Base-by-base conservation (phyloP, 1,284 basidiomycete species). In the Kwoniella shivajii region DNA sequence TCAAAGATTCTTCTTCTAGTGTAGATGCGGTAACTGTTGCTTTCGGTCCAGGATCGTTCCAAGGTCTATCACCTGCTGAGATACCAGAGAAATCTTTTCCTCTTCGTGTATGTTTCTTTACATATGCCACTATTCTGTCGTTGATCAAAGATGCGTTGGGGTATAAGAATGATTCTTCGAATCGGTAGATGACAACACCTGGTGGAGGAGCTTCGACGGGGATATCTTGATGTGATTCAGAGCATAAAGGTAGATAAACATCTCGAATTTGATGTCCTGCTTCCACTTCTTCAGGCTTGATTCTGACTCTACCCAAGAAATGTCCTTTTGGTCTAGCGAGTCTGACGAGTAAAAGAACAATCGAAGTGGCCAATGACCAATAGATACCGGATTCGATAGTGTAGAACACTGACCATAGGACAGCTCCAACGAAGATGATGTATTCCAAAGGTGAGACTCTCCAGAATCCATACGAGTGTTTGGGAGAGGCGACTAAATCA, bases 311-410 rank as follows among this genome's bases (percentile, higher is more conserved):
- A 16, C 95, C 95, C 2, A 99, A 84, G 87, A 97, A 97, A 64
- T 88, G 81, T 14, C 92, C 92, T 46, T 91, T 87, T 31, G 95
- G 93, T 66, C 87, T 86, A n/a, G 95, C 94, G 59, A 99, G 80
- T 60, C 93, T 88, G 70, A 95, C 80, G 54, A 99, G 84, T 14
- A 99, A 83, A n/a, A 98, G 84, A 1, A 82, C 90, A 31, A 88
- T 78, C 0, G 92, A 96, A 0, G 89, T 83, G 33, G 81, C 80
- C 62, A 98, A 87, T 7, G 93, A 92, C 42, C 88, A 87, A 79
- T 99, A 99, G 75, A 99, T 94, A 53, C 95, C 96, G 56, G 91
- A 84, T 80, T 99, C 95, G 70, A 97, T 92, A 31, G 85, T 84
- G 38, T 88, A 85, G 80, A 94, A 94, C 43, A 95, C 77, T 10